phyloP scores from a whole-genome alignment of 352 stramenopile genomes.

The Phytopythium kandeliae region DNA sequence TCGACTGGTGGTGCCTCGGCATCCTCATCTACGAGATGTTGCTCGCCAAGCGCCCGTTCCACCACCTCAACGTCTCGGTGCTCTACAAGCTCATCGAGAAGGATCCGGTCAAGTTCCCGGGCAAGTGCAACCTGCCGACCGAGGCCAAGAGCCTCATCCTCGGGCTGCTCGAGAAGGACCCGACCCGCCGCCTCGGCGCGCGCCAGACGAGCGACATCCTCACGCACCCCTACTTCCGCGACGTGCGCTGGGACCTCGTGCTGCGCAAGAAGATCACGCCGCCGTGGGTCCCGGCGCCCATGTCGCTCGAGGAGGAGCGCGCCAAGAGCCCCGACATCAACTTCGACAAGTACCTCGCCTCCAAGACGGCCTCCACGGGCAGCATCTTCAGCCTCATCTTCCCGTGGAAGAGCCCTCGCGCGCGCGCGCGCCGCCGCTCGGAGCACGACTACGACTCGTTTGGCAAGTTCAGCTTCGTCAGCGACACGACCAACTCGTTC shows the following conservation, averaged over 20 bases:
- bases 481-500: constrained; percentile 85
- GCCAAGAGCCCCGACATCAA: constrained; percentile 80
- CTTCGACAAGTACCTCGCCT: constrained; percentile 81
- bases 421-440: constrained; percentile 38
- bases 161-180: constrained; percentile 78
- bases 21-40: constrained; percentile 92
- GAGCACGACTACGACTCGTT: constrained; percentile 70
- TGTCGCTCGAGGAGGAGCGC: constrained; percentile 69
- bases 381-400: constrained; percentile 85
- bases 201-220: constrained; percentile 79
- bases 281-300: constrained; percentile 61
- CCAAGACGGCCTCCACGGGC: constrained; percentile 68
- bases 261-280: constrained; percentile 76
- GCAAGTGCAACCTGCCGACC: constrained; percentile 55
- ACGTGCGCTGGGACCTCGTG: constrained; percentile 76
- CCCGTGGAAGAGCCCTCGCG: constrained; percentile 60
- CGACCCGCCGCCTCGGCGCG: constrained; percentile 75
- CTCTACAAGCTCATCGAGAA: constrained; percentile 91
- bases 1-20: constrained; percentile 86
- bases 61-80: constrained; percentile 87
- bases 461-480: constrained; percentile 87
- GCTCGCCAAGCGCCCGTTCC: constrained; percentile 88
- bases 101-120: constrained; percentile 82
- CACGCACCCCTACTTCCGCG: constrained; percentile 79
- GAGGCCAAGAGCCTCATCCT: constrained; percentile 74